These are phyloP conservation scores for Oenanthe javanica DNA, from an alignment of 140 eudicot species.

Conservation along the genomic window DNA sequence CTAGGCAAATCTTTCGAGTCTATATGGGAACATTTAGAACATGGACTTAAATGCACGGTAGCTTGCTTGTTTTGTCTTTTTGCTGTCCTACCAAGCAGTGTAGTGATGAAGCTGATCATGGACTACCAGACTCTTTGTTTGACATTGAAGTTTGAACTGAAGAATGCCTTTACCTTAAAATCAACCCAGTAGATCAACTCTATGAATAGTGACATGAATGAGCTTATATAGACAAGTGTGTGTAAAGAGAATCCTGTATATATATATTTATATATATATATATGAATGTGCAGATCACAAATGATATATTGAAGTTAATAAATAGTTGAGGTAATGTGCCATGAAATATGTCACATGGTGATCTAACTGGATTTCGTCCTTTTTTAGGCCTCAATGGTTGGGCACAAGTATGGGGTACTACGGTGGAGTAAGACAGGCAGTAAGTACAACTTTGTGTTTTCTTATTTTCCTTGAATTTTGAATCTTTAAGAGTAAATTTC, in stretches of 20 bases:
- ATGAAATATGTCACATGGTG: background rate
- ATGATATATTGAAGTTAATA: background rate
- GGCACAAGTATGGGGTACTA: slow-evolving; percentile 94
- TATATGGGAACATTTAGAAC: background rate
- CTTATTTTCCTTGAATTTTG: background rate
- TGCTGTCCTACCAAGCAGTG: background rate
- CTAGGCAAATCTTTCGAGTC: background rate
- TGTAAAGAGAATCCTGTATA: background rate
- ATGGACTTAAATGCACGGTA: background rate
- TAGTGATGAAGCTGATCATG: background rate
- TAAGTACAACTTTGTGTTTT: slow-evolving; percentile 28
- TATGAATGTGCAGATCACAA: background rate
- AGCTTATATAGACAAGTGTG: background rate
- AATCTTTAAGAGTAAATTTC: background rate
- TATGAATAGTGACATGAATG: background rate
- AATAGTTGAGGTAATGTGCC: background rate
- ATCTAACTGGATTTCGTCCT: background rate
- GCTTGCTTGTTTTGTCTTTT: background rate
- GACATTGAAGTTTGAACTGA: background rate
- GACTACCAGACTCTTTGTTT: background rate
- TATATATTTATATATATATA: background rate
- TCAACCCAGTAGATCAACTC: background rate
- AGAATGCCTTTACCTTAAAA: background rate
- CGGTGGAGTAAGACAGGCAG: slow-evolving; percentile 97
- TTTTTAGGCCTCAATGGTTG: slow-evolving; percentile 93